Base-by-base conservation (phyloP, 2,329 filamentous ascomycete species). In the Parasarocladium wereldwijsianum region DNA sequence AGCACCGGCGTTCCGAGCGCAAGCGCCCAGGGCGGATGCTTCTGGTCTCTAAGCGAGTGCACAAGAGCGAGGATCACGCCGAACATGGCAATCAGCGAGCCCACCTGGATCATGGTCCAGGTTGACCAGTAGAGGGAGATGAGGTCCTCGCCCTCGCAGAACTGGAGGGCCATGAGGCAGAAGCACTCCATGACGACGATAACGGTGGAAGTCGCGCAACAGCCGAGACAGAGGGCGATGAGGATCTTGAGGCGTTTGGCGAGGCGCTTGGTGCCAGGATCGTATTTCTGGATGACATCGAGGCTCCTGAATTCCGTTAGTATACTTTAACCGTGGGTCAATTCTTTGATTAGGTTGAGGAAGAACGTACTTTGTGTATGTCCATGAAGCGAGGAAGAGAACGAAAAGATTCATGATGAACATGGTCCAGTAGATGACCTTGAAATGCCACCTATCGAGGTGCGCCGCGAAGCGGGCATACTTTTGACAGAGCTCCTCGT, bases 71-170 rank as follows among this genome's bases (percentile, higher is more conserved):
- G 49, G 25, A 68, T 60, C 36, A 73, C 64, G 17, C 69, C 69
- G 9, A 62, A 44, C 41, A 72, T 69, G 34, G 69, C 69, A 20
- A 72, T 70, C 35, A 69, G 50, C 2, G 64, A 64, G 5, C 68
- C 69, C 3, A 72, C 50, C 39, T 73, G 68, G 5, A 70, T 51
- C 57, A 70, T 66, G 14, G 65, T 68, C 65, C 67, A 73, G 2
- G 67, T 70, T 0, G 67, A 63, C 68, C 68, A 73, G 46, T 70
- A 72, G 0, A 73, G 49, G 2, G 61, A 58, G 50, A 71, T 70
- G 32, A 73, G 56, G 38, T 71, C 63, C 39, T 74, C 69, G 8
- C 66, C 67, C 21, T 69, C 64, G 37, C 69, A 74, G 38, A 69
- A 74, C 38, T 73, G 64, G 4, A 70, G 46, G 1, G 63, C 63